These are phyloP conservation scores for Cubamyces sp. DNA, from an alignment of 768 basidiomycete genomes.

Conservation along the genomic window DNA sequence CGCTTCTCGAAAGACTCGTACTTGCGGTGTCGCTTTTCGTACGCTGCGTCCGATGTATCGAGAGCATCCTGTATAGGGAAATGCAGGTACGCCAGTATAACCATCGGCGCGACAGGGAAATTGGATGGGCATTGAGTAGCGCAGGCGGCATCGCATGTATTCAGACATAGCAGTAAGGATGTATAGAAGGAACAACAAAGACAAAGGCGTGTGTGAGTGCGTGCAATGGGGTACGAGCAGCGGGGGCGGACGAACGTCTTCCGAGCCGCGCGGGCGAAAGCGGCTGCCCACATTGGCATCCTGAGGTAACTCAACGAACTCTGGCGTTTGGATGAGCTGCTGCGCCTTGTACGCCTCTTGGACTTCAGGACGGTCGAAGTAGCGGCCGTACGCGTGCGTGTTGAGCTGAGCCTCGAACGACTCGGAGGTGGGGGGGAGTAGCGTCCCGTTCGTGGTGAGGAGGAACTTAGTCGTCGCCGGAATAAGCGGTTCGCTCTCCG, in stretches of 20 bases:
- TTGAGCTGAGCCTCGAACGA: constrained; percentile 51
- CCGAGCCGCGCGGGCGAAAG: constrained; percentile 68
- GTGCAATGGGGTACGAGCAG: constrained; percentile 9
- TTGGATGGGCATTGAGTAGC: neutral
- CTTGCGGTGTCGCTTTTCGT: constrained; percentile 82
- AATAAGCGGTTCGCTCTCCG: constrained; percentile 73
- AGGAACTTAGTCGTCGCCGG: constrained; percentile 67
- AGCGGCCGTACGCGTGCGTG: constrained; percentile 64
- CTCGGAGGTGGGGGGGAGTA: constrained; percentile 48
- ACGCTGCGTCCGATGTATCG: constrained; percentile 81
- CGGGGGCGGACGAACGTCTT: constrained; percentile 60
- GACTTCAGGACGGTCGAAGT: constrained; percentile 80
- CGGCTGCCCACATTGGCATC: constrained; percentile 65
- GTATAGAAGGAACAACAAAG: constrained; percentile 1
- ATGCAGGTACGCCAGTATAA: no score
- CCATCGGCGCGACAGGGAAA: no score
- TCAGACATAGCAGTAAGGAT: constrained; percentile 13
- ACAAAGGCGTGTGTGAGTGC: constrained; percentile 11
- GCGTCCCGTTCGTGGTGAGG: constrained; percentile 70
- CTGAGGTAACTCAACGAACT: constrained; percentile 54
- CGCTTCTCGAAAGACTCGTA: constrained; percentile 88
- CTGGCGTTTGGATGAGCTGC: constrained; percentile 76
- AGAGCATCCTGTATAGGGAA: constrained; percentile 45
- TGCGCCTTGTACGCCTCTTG: constrained; percentile 72
- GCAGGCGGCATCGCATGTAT: constrained; percentile 8